A percentile compares a stretch with the other conserved stretches of the same genome.
These are phyloP conservation scores for Rhododendron ovatum DNA, from an alignment of 148 eudicot species.

Conservation along the genomic window DNA sequence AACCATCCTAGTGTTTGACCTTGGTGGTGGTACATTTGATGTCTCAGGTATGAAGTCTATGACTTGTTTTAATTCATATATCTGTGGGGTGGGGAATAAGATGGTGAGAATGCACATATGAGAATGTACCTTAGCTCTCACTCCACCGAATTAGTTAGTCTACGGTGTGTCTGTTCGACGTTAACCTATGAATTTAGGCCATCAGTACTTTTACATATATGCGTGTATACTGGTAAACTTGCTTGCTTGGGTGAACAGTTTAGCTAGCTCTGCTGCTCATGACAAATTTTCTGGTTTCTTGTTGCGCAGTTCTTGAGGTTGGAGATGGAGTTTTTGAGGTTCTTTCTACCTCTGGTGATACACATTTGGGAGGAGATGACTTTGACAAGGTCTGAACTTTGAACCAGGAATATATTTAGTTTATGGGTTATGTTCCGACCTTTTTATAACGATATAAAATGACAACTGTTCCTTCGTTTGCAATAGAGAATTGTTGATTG, in stretches of 20 bases:
- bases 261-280: not conserved
- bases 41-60: conserved; percentile 67
- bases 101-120: not conserved
- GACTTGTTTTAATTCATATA: not conserved
- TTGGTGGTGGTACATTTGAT: conserved; percentile 99
- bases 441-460: not conserved
- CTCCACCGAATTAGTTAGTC: not conserved
- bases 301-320: conserved; percentile 75
- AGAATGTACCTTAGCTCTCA: not conserved
- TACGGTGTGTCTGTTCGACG: not conserved
- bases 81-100: not conserved
- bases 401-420: not conserved
- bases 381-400: conserved; percentile 68
- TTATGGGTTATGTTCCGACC: not conserved
- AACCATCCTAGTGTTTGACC: conserved; percentile 91
- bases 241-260: not conserved
- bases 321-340: conserved; percentile 99
- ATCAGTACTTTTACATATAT: too few species aligned
- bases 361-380: conserved; percentile 97
- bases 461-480: not conserved
- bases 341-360: conserved; percentile 94
- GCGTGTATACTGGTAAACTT: not conserved
- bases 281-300: not conserved
- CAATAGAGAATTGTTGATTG: conserved; percentile 90
- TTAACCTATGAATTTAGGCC: not conserved